These are phyloP conservation scores for Lentithecium fluviatile DNA, from an alignment of 495 filamentous ascomycete genomes.

Conservation along the genomic window DNA sequence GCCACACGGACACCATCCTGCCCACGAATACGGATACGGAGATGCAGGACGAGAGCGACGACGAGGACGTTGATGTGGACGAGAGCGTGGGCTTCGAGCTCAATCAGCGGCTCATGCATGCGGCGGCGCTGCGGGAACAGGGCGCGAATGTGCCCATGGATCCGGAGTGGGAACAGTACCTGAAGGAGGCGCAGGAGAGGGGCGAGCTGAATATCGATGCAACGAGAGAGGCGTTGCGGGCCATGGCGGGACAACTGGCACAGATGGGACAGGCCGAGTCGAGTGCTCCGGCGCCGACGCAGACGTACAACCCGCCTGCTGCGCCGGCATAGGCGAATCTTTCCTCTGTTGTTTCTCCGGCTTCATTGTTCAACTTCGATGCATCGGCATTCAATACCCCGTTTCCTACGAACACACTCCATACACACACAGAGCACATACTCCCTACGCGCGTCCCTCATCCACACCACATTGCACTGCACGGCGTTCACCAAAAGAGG, in stretches of 20 bases:
- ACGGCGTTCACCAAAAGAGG: background rate
- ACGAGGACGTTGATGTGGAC: conserved; percentile 55
- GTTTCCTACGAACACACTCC: background rate
- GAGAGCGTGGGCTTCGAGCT: conserved; percentile 62
- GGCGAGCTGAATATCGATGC: conserved; percentile 40
- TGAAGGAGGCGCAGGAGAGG: conserved; percentile 74
- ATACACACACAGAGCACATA: background rate
- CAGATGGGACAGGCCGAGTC: conserved; percentile 10
- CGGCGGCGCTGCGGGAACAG: conserved; percentile 62
- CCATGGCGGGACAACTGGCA: conserved; percentile 15
- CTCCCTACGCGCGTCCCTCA: background rate
- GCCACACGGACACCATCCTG: background rate
- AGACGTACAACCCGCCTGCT: conserved; percentile 1
- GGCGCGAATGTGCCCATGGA: conserved; percentile 66
- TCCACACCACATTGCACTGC: conserved; percentile 1
- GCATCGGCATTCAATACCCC: conserved; percentile 1
- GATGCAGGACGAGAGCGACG: conserved; percentile 32
- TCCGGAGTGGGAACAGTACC: conserved; percentile 81
- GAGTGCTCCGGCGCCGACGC: background rate
- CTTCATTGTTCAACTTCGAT: background rate
- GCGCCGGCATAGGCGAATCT: conserved; percentile 5
- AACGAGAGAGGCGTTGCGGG: conserved; percentile 18
- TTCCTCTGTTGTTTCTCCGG: background rate
- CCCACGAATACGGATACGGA: conserved; percentile 22
- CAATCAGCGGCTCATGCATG: conserved; percentile 69